These are phyloP conservation scores for Didymella keratinophila DNA, from an alignment of 2,329 filamentous ascomycete genomes.

Conservation along the genomic window DNA sequence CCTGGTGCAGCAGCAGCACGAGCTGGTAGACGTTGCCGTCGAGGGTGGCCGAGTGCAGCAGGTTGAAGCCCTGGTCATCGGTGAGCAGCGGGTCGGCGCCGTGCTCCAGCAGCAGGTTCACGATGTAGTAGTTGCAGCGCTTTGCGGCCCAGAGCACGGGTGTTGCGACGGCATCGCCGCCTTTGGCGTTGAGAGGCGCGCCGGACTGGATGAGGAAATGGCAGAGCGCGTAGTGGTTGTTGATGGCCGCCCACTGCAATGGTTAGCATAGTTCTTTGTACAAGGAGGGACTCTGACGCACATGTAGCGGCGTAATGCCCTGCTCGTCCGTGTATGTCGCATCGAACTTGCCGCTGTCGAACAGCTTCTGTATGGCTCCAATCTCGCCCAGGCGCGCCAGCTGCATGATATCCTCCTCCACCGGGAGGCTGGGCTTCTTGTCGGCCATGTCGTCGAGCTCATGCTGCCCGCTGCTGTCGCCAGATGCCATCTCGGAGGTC, in stretches of 20 bases:
- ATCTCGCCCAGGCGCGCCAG: slow-evolving; percentile 88
- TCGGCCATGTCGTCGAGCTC: slow-evolving; percentile 50
- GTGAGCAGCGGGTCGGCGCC: slow-evolving; percentile 92
- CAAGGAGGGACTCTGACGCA: slow-evolving; percentile 54
- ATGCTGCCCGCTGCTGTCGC: slow-evolving; percentile 40
- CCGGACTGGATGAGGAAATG: slow-evolving; percentile 88
- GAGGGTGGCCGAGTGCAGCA: slow-evolving; percentile 94
- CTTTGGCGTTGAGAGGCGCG: slow-evolving; percentile 92
- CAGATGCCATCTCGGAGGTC: slow-evolving; percentile 39
- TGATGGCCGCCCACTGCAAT: slow-evolving; percentile 93
- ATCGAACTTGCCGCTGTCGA: slow-evolving; percentile 81
- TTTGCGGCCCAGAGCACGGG: slow-evolving; percentile 97
- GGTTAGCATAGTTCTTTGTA: slow-evolving; percentile 16
- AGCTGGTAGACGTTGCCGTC: slow-evolving; percentile 94
- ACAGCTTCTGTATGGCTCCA: slow-evolving; percentile 84
- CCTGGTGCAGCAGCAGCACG: slow-evolving; percentile 88
- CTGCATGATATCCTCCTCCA: slow-evolving; percentile 92
- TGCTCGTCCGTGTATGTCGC: slow-evolving; percentile 87
- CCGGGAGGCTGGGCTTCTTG: slow-evolving; percentile 52
- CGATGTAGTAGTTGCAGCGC: slow-evolving; percentile 94
- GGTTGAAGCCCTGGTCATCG: slow-evolving; percentile 97
- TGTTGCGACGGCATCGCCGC: slow-evolving; percentile 93
- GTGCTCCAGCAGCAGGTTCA: slow-evolving; percentile 88
- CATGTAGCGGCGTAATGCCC: slow-evolving; percentile 94
- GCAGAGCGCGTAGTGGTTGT: slow-evolving; percentile 97